A percentile compares a stretch with the other conserved stretches of the same genome.
phyloP scores from a whole-genome alignment of 305 asterid genomes.

The Fraxinus albicans region DNA sequence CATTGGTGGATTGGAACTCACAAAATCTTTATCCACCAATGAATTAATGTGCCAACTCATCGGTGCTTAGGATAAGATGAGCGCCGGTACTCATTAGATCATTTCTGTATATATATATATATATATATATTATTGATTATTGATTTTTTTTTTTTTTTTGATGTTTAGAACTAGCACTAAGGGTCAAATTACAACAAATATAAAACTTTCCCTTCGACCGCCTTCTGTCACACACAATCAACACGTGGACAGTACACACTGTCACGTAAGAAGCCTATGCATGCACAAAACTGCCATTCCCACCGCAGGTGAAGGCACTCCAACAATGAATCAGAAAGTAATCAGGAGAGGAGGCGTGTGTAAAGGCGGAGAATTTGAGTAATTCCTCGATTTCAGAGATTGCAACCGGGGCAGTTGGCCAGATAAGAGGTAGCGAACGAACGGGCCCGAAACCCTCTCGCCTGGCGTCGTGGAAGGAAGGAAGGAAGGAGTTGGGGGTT shows the following conservation, averaged over 20 bases:
- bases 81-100: no score
- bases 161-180: no score
- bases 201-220: neutral
- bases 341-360: conserved; percentile 17
- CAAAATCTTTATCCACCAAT: no score
- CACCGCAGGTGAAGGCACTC: no score
- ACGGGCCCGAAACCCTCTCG: conserved; percentile 18
- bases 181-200: neutral
- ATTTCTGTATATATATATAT: no score
- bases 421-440: conserved; percentile 39
- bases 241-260: neutral
- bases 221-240: neutral
- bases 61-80: no score
- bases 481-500: conserved; percentile 73
- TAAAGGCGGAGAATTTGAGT: conserved; percentile 29
- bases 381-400: conserved; percentile 47
- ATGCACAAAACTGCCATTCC: neutral
- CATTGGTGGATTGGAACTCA: no score
- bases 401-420: conserved; percentile 53
- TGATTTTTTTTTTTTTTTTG: no score
- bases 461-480: conserved; percentile 24
- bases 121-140: no score
- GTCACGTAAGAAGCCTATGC: neutral
- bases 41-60: no score
- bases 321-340: neutral